phyloP scores from a whole-genome alignment of 352 stramenopile genomes.

The Phytophthora podocarpi region DNA sequence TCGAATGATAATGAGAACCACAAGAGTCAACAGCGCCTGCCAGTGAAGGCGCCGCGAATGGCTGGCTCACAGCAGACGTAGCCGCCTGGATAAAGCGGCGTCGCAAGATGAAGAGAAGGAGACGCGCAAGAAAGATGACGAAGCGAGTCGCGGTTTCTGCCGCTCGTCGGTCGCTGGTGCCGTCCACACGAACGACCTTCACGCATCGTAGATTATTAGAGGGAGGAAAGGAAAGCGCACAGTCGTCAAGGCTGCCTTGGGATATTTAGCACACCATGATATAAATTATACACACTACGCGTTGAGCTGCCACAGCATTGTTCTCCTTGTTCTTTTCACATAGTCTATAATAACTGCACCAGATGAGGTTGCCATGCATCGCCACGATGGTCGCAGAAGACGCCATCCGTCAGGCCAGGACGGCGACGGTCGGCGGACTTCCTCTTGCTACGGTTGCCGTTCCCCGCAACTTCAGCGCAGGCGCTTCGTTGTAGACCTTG shows the following conservation, averaged over 20 bases:
- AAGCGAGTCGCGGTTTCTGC: neutral
- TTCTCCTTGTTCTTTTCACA: neutral
- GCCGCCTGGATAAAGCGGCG: neutral
- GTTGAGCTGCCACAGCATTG: conserved; percentile 7
- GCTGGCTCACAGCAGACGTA: neutral
- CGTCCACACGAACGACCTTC: neutral
- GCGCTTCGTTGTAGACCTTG: conserved; percentile 12
- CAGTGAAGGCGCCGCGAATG: neutral
- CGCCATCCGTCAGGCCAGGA: no score
- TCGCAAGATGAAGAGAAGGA: neutral
- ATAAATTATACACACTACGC: conserved; percentile 41
- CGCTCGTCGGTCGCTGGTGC: neutral
- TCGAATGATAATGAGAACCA: neutral
- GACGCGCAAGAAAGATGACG: neutral
- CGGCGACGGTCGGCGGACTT: no score
- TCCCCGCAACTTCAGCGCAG: conserved; percentile 10
- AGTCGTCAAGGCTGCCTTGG: conserved; percentile 14
- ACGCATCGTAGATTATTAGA: conserved; percentile 25
- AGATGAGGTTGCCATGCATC: no score
- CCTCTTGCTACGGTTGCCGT: conserved; percentile 4
- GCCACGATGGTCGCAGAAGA: no score
- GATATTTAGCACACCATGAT: conserved; percentile 40
- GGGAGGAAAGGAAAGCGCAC: conserved; percentile 1
- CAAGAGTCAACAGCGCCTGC: neutral
- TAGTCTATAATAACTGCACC: neutral